Conservation (phyloP, 164 flowering plant species). For the Taxillus chinensis region DNA sequence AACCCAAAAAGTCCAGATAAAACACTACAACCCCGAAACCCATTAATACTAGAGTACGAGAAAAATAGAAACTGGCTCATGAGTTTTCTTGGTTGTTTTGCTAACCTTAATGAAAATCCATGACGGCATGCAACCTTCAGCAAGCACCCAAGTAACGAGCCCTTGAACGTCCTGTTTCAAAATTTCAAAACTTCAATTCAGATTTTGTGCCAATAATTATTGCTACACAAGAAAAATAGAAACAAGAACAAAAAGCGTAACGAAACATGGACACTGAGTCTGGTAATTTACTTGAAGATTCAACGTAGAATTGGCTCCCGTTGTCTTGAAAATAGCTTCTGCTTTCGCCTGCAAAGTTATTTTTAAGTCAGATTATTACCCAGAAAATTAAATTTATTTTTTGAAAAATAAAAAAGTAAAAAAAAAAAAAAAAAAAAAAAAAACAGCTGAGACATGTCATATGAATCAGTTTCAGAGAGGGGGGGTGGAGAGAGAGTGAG, state of each 20-base stretch:
- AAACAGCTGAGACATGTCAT: neutral
- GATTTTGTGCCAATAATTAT: neutral
- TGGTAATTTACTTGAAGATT: constrained; percentile 46
- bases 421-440: too few relatives aligned
- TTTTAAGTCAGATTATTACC: neutral
- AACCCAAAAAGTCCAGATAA: too few relatives aligned
- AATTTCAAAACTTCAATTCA: constrained; percentile 5
- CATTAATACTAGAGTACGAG: too few relatives aligned
- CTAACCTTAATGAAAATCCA: constrained; percentile 87
- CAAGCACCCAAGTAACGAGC: constrained; percentile 95
- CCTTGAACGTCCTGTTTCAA: constrained; percentile 84
- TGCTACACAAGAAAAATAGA: too few relatives aligned
- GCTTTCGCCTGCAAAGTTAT: constrained; percentile 57
- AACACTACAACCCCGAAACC: too few relatives aligned
- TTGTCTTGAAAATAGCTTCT: constrained; percentile 49
- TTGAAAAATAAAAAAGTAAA: neutral
- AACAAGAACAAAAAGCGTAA: neutral
- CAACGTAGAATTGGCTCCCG: constrained; percentile 54
- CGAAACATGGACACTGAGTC: neutral
- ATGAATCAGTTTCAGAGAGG: neutral
- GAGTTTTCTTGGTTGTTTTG: neutral
- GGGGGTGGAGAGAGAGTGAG: constrained; percentile 1
- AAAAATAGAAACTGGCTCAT: too few relatives aligned
- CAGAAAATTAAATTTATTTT: neutral
- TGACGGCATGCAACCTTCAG: constrained; percentile 88